Base-by-base conservation (phyloP, 306 rosid species). In the Trifolium fragiferum region DNA sequence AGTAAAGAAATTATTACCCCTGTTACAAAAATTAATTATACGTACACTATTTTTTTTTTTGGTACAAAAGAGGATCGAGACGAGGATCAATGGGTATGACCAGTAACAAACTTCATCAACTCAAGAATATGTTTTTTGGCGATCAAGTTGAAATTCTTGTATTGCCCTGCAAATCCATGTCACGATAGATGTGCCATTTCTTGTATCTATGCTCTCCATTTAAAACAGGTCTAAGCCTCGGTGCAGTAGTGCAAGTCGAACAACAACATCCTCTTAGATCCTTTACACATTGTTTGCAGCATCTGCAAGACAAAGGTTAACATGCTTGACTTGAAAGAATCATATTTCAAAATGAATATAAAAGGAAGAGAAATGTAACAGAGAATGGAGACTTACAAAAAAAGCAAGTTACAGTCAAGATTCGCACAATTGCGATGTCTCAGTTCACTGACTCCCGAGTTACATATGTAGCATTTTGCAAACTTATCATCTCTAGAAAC, bases 381-480 rank as follows among this genome's bases (percentile, higher is more conserved):
- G 58, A 33, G 23, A 21, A 66, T 54, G 54, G 79, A 76, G 68
- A 51, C 98, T 87, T 87, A 91, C 97, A 94, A 86, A 41, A 87
- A 88, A 65, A 94, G 97, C 33, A 91, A 84, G 71, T 91, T 94
- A 85, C 98, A 94, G 83, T 94, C 98, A 15, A 91, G 81, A 87
- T 94, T 94, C 61, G 97, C 97, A 61, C 97, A 91, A 83, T 94
- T 91, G 65, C 97, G 86, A 47, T 94, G 98, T 86, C 90, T 87
- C 66, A 94, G 77, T 83, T 88, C 92, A 68, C 76, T 68, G 77
- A 91, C 95, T 74, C 83, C 81, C 57, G 74, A 85, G 80, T 73
- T 64, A 73, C 97, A 91, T 46, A 85, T 19, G 76, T 84, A 86
- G 87, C 98, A 94, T 79, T 87, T 84, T 30, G 95, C 95, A 46